These are phyloP conservation scores for Orychophragmus violaceus DNA, from an alignment of 345 rosid species.

Conservation along the genomic window DNA sequence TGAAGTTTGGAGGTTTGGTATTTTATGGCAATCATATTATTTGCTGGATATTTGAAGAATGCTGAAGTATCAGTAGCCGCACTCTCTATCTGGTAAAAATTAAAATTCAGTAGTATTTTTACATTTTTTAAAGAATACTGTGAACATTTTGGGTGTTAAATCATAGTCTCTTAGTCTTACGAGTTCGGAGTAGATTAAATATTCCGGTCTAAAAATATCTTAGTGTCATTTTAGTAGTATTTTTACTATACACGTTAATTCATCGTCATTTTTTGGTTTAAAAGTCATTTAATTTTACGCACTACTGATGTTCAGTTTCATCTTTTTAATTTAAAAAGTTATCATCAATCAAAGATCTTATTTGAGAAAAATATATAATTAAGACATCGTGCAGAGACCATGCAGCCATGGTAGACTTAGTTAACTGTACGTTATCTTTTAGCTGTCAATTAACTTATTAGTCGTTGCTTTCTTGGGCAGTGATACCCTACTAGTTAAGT, in stretches of 20 bases:
- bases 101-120: background rate
- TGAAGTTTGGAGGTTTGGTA: constrained; percentile 78
- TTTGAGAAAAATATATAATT: background rate
- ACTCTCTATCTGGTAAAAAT: constrained; percentile 67
- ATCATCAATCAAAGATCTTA: constrained; percentile 10
- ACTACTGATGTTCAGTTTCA: background rate
- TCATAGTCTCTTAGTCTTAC: too few relatives aligned
- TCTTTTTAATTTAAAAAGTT: background rate
- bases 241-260: background rate
- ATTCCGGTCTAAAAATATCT: too few relatives aligned
- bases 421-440: background rate
- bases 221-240: too few relatives aligned
- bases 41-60: constrained; percentile 73
- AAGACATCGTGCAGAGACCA: background rate
- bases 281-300: background rate
- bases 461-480: constrained; percentile 28
- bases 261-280: background rate
- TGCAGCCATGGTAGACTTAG: constrained; percentile 1
- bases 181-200: too few relatives aligned
- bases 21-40: constrained; percentile 65
- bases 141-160: too few relatives aligned
- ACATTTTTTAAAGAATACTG: too few relatives aligned
- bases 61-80: constrained; percentile 80
- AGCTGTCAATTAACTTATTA: background rate
- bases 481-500: constrained; percentile 10